A percentile compares a stretch with the other conserved stretches of the same genome.
phyloP scores from a whole-genome alignment of 768 basidiomycete genomes.

The Chalciporus pseudorubinellus region DNA sequence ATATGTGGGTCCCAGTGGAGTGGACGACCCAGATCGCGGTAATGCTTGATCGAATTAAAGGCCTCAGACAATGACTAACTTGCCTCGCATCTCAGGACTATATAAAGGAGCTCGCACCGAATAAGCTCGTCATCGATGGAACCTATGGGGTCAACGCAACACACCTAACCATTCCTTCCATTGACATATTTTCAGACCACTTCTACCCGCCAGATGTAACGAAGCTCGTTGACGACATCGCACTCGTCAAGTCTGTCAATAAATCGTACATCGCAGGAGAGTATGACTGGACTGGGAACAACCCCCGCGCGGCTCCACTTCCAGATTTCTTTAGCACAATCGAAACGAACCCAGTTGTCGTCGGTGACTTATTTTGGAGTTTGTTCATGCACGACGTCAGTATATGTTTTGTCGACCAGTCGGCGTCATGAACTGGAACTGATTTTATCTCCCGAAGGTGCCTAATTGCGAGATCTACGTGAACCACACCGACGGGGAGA shows the following conservation, averaged over 20 bases:
- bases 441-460: slow-evolving; percentile 2
- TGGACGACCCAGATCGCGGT: slow-evolving; percentile 21
- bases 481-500: slow-evolving; percentile 5
- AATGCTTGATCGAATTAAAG: not conserved
- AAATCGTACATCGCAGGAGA: not conserved
- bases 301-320: not conserved
- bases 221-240: not conserved
- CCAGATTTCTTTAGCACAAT: not conserved
- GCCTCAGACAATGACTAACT: not conserved
- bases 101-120: not conserved
- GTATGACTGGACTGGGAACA: not conserved
- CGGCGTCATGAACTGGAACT: no score
- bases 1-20: slow-evolving; percentile 6
- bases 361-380: not conserved
- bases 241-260: not conserved
- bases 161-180: not conserved
- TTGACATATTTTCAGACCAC: not conserved
- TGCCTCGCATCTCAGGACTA: not conserved
- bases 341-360: not conserved
- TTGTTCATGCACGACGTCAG: not conserved
- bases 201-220: not conserved
- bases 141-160: not conserved
- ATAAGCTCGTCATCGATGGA: not conserved
- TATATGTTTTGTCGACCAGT: no score
- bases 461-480: slow-evolving; percentile 5